Evolutionary conservation across 2,329 filamentous ascomycete species (phyloP), one percentile per base, ranked within the genome.

Genomic region (Talaromyces sp.): DNA sequence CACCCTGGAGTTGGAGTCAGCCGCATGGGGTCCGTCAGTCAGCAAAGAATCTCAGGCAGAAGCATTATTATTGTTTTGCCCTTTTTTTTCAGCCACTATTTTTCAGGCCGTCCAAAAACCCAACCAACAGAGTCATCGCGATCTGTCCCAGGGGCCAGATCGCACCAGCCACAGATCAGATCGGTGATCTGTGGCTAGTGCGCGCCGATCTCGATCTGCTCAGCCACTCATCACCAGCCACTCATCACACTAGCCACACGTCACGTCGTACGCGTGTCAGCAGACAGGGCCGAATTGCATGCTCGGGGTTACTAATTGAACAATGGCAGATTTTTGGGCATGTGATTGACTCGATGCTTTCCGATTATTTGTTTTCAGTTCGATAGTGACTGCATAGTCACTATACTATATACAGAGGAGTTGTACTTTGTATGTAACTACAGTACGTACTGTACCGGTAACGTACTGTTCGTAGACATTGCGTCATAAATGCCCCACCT

Each of bases 121-220:
- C 13, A 11, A 32, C 8, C 8, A 10, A 11, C 10, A 35, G 14
- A 35, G 5, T 14, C 32, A 35, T 35, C 32, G 32, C 32, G 32
- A 35, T n/a, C 5, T n/a, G 7, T n/a, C 1, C 3, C 13, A 14
- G 21, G 27, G 32, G 41, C 53, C n/a, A n/a, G 50, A 52, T 26
- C 53, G n/a, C 17, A 26, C 55, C 59, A 58, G 59, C 59, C 59
- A 61, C 59, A 61, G 59, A 61, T 61, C 50, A 41, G 35, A 51
- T 60, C 41, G 58, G 31, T 19, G 58, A 60, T 49, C 49, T 58
- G 59, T 61, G 59, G 59, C 59, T 58, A 38, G 59, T 55, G 55
- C 26, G 17, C 13, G 59, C 31, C 59, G 59, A 61, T 61, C 59
- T 19, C 55, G 52, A 51, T 43, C 43, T 41, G 31, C 14, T 17